Percentiles rank a stretch among this genome's conserved stretches.
Evolutionary conservation across 2,329 filamentous ascomycete species (phyloP).

Genomic region (Akanthomyces dipterigenus): DNA sequence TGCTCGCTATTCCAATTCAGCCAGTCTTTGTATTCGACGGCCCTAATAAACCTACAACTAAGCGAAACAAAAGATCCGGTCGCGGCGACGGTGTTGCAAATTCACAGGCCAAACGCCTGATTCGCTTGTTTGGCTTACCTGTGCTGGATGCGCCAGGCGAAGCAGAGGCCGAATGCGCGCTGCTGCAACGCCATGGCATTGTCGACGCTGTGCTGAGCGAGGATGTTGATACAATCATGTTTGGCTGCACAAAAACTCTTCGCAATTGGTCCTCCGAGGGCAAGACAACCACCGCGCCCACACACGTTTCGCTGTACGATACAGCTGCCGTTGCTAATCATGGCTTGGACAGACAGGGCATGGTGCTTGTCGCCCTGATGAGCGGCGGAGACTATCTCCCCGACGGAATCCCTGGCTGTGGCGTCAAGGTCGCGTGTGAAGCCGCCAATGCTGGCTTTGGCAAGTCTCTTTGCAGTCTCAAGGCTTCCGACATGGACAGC

Average conservation of each 20-base stretch:
- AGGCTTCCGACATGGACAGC: conserved; percentile 49
- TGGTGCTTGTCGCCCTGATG: conserved; percentile 91
- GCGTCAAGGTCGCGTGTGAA: conserved; percentile 81
- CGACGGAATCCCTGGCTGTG: conserved; percentile 80
- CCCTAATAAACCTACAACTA: conserved; percentile 76
- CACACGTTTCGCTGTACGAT: conserved; percentile 80
- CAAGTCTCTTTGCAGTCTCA: conserved; percentile 60
- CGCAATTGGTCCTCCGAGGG: conserved; percentile 77
- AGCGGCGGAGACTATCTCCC: conserved; percentile 93
- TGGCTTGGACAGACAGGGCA: conserved; percentile 74
- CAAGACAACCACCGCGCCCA: conserved; percentile 60
- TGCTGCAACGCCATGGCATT: conserved; percentile 72
- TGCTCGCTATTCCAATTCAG: conserved; percentile 71
- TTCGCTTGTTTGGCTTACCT: conserved; percentile 78
- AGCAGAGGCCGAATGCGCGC: conserved; percentile 90
- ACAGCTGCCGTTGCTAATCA: conserved; percentile 47
- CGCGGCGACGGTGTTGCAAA: conserved; percentile 60
- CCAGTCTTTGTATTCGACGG: conserved; percentile 90
- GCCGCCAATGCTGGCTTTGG: conserved; percentile 87
- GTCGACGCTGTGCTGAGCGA: conserved; percentile 94
- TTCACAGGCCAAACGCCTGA: conserved; percentile 73
- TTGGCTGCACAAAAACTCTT: conserved; percentile 73
- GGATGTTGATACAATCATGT: conserved; percentile 97
- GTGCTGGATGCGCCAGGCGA: conserved; percentile 86
- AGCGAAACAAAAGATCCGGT: conserved; percentile 72